A percentile compares a stretch with the other conserved stretches of the same genome.
Evolutionary conservation across 768 basidiomycete genomes (phyloP).

Genomic region (Tricholoma saponaceum): DNA sequence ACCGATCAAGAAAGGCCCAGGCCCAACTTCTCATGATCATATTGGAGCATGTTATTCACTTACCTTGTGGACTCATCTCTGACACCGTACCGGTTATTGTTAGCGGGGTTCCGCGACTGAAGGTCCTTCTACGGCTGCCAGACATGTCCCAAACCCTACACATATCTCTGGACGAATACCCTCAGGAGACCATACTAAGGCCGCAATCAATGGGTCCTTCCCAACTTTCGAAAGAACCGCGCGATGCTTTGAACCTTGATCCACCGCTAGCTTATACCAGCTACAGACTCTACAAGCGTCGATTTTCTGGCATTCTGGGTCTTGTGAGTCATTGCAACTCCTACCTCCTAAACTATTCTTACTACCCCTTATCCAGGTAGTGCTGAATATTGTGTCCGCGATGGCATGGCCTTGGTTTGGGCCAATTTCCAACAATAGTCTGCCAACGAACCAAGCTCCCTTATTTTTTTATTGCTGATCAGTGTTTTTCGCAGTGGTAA

Average conservation of each 20-base stretch:
- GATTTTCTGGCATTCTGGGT: constrained; percentile 62
- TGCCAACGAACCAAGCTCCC: constrained; percentile 6
- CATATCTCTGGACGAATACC: not conserved
- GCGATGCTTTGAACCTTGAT: not conserved
- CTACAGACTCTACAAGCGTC: constrained; percentile 66
- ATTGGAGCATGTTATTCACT: no score
- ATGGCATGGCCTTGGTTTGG: constrained; percentile 84
- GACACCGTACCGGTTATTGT: no score
- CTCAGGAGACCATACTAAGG: no score
- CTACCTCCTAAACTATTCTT: not conserved
- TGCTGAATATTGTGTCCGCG: constrained; percentile 58
- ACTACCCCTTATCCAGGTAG: constrained; percentile 33
- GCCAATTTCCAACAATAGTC: constrained; percentile 70
- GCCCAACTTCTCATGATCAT: no score
- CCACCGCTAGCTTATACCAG: not conserved
- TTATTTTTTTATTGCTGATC: not conserved
- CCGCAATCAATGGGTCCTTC: no score
- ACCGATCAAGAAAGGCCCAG: no score
- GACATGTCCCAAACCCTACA: no score
- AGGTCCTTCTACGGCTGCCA: no score
- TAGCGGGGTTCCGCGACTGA: no score
- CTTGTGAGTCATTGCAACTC: constrained; percentile 38
- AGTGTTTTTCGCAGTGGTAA: constrained; percentile 39
- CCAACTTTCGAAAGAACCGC: not conserved
- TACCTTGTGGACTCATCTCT: no score